Evolutionary conservation across 2,329 filamentous ascomycete genomes (phyloP).

Genomic region (Atkinsonella hypoxylon): DNA sequence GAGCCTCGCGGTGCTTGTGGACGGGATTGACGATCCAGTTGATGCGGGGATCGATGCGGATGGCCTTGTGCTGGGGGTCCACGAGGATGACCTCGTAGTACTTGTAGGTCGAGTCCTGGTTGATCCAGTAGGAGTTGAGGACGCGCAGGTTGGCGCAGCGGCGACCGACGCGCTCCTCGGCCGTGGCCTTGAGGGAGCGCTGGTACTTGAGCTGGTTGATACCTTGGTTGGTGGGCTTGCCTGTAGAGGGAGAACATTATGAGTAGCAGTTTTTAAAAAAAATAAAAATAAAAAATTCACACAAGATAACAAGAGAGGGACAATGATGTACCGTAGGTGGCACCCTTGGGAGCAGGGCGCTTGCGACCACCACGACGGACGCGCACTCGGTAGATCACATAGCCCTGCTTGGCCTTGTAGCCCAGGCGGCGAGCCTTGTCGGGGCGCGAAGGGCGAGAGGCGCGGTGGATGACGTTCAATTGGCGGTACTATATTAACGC

Average conservation of each 20-base stretch:
- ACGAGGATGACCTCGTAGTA: slow-evolving; percentile 99
- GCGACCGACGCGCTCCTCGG: slow-evolving; percentile 99
- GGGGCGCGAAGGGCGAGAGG: slow-evolving; percentile 92
- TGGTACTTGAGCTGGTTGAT: slow-evolving; percentile 99
- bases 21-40: slow-evolving; percentile 99
- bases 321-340: slow-evolving; percentile 76
- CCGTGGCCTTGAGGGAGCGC: slow-evolving; percentile 93
- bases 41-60: slow-evolving; percentile 97
- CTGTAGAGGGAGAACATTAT: slow-evolving; percentile 32
- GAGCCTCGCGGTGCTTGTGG: slow-evolving; percentile 99
- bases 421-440: slow-evolving; percentile 99
- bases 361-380: slow-evolving; percentile 98
- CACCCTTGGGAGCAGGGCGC: slow-evolving; percentile 91
- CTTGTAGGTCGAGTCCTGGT: slow-evolving; percentile 99
- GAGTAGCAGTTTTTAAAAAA: background rate
- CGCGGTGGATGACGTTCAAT: slow-evolving; percentile 99
- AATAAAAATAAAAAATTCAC: too few species aligned
- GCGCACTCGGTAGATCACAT: slow-evolving; percentile 99
- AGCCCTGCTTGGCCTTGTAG: slow-evolving; percentile 99
- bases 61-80: slow-evolving; percentile 99
- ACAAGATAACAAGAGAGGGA: background rate
- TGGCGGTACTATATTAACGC: slow-evolving; percentile 99
- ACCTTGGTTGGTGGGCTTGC: slow-evolving; percentile 99
- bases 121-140: slow-evolving; percentile 99
- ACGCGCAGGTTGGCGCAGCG: slow-evolving; percentile 98